Conservation (phyloP, 805 yeast genomes). For the Lipomyces sp. region DNA sequence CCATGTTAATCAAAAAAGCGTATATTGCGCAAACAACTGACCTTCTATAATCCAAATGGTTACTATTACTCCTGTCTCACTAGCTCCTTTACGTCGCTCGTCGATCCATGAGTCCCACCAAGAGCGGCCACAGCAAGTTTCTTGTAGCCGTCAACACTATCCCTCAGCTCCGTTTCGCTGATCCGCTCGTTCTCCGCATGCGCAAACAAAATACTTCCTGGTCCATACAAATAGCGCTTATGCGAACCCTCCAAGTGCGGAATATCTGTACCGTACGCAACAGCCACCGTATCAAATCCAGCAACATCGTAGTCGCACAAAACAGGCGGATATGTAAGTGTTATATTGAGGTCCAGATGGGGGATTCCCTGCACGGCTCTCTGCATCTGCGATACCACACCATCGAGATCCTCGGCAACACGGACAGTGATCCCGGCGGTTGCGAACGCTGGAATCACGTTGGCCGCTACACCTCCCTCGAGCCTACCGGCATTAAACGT, state of each 20-base stretch:
- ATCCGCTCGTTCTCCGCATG: constrained; percentile 36
- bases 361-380: constrained; percentile 45
- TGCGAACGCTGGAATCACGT: constrained; percentile 67
- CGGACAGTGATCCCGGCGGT: constrained; percentile 57
- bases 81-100: neutral
- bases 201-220: constrained; percentile 51
- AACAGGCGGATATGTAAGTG: constrained; percentile 40
- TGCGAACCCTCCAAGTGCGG: constrained; percentile 51
- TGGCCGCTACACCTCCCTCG: constrained; percentile 66
- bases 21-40: too few relatives aligned
- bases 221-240: constrained; percentile 64
- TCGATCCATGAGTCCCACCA: neutral
- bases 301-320: constrained; percentile 65
- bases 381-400: constrained; percentile 48
- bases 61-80: neutral
- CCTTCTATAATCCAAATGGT: neutral
- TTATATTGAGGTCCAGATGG: constrained; percentile 37
- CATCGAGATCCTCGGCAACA: constrained; percentile 55
- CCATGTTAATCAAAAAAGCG: too few relatives aligned
- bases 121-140: constrained; percentile 44
- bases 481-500: constrained; percentile 66
- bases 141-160: constrained; percentile 61
- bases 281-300: constrained; percentile 61
- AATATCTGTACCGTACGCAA: constrained; percentile 61
- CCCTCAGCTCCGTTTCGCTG: constrained; percentile 51